Conservation (phyloP, 2,329 filamentous ascomycete species). For the Botrytis tulipae region DNA sequence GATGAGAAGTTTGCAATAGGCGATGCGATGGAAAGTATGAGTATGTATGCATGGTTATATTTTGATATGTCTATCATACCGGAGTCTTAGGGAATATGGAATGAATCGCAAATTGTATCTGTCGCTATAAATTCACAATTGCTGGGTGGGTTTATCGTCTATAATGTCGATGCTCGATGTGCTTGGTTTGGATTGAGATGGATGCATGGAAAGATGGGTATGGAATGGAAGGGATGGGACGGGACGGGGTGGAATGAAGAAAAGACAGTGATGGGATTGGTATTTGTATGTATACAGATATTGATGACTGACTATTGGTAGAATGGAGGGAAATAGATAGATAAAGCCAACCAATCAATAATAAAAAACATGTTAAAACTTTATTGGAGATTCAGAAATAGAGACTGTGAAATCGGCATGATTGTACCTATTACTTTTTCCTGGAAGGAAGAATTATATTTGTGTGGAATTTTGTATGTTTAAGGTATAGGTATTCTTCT, state of each 20-base stretch:
- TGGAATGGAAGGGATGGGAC: background rate
- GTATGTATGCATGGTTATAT: constrained; percentile 11
- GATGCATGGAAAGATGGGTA: background rate
- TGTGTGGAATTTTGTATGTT: no score
- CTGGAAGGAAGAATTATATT: no score
- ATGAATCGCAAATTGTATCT: background rate
- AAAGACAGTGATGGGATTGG: background rate
- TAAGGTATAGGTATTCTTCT: no score
- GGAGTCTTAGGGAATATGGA: background rate
- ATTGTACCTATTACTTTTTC: no score
- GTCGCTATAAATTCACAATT: constrained; percentile 5
- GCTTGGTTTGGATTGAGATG: constrained; percentile 1
- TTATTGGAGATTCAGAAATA: background rate
- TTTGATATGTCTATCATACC: background rate
- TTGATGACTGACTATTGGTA: background rate
- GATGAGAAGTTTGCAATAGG: background rate
- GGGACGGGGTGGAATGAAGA: background rate
- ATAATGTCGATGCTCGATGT: background rate
- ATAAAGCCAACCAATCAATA: background rate
- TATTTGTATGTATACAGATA: background rate
- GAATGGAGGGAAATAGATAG: background rate
- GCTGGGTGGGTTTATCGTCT: background rate
- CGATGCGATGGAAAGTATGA: background rate
- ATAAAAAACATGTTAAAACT: constrained; percentile 3
- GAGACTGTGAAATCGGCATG: no score